A percentile compares a stretch with the other conserved stretches of the same genome.
Evolutionary conservation across 2,329 filamentous ascomycete species (phyloP).

Genomic region (Graphilbum fragrans): DNA sequence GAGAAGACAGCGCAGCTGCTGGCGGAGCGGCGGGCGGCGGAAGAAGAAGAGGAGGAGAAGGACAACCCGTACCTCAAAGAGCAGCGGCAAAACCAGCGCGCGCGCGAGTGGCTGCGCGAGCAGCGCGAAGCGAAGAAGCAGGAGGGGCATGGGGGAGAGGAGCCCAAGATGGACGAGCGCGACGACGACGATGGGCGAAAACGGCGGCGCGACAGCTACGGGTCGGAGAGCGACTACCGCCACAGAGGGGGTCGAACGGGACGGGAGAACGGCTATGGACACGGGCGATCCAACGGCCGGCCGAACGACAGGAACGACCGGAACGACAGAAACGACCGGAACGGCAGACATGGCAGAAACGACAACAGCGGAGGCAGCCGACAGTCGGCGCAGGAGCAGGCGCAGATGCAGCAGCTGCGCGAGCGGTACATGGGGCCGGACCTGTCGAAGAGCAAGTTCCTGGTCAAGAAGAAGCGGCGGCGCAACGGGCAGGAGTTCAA

Average conservation of each 20-base stretch:
- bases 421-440: conserved; percentile 88
- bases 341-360: conserved; percentile 13
- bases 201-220: conserved; percentile 19
- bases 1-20: background rate
- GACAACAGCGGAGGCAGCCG: conserved; percentile 2
- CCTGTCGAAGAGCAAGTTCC: conserved; percentile 72
- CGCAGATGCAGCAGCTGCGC: conserved; percentile 62
- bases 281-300: too few relatives aligned
- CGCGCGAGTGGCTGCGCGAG: conserved; percentile 12
- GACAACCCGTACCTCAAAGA: conserved; percentile 5
- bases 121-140: conserved; percentile 4
- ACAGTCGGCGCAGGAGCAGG: conserved; percentile 38
- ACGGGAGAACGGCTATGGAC: too few relatives aligned
- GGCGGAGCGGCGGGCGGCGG: background rate
- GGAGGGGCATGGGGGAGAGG: conserved; percentile 3
- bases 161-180: conserved; percentile 4
- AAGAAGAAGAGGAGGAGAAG: conserved; percentile 27
- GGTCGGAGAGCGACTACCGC: conserved; percentile 17
- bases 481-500: conserved; percentile 96
- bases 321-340: conserved; percentile 15
- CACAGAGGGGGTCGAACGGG: conserved; percentile 13
- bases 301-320: conserved; percentile 5
- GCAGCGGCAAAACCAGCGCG: conserved; percentile 12
- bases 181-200: conserved; percentile 12
- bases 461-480: conserved; percentile 89